A percentile compares a stretch with the other conserved stretches of the same genome.
Conservation (phyloP, 2,329 filamentous ascomycete genomes). For the Thermoascus crustaceus region DNA sequence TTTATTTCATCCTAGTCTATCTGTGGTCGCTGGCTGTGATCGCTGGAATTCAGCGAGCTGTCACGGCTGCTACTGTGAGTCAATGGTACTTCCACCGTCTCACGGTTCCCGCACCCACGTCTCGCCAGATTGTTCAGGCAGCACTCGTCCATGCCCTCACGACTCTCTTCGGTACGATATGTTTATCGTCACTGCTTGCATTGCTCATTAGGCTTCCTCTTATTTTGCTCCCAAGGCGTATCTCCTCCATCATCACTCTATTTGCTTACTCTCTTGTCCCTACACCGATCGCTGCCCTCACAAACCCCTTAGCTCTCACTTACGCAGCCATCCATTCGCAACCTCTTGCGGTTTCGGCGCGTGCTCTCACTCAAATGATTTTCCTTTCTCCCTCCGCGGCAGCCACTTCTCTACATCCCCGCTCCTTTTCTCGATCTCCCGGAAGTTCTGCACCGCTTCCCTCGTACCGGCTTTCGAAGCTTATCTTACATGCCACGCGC, state of each 20-base stretch:
- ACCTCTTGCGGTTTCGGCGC: slow-evolving; percentile 66
- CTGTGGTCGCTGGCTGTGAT: slow-evolving; percentile 89
- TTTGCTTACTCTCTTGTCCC: slow-evolving; percentile 74
- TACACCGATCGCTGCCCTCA: slow-evolving; percentile 74
- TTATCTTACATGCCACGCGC: slow-evolving; percentile 81
- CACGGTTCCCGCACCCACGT: slow-evolving; percentile 66
- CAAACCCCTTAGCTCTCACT: slow-evolving; percentile 84
- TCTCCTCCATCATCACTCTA: slow-evolving; percentile 61
- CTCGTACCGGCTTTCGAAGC: slow-evolving; percentile 82
- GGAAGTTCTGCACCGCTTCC: slow-evolving; percentile 51
- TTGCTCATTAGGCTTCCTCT: slow-evolving; percentile 77
- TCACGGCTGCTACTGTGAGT: slow-evolving; percentile 88
- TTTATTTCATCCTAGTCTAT: slow-evolving; percentile 86
- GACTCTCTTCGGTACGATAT: slow-evolving; percentile 86
- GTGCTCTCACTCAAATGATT: slow-evolving; percentile 71
- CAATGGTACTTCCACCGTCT: slow-evolving; percentile 99
- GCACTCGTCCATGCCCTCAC: slow-evolving; percentile 74
- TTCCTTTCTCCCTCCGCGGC: slow-evolving; percentile 63
- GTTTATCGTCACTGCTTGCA: slow-evolving; percentile 73
- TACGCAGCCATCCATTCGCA: slow-evolving; percentile 92
- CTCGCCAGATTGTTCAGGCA: slow-evolving; percentile 71
- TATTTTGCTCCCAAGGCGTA: slow-evolving; percentile 68
- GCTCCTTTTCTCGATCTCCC: slow-evolving; percentile 34
- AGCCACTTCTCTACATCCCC: slow-evolving; percentile 55
- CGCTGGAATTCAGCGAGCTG: slow-evolving; percentile 79